Base-by-base conservation (phyloP, 2,329 filamentous ascomycete species). In the Botrytis medusae region DNA sequence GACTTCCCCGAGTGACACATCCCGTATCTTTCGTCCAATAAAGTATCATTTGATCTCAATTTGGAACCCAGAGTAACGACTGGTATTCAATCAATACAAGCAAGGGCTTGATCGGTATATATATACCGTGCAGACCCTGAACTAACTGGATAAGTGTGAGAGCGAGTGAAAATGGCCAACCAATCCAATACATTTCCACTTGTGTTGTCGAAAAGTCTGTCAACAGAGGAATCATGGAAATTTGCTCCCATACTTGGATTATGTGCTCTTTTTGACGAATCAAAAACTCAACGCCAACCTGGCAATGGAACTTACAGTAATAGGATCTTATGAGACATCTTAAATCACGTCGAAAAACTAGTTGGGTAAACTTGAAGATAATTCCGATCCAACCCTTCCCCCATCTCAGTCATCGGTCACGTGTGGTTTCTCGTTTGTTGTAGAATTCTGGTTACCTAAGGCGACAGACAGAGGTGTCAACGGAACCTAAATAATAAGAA, bases 391-490 rank as follows among this genome's bases (percentile, higher is more conserved):
- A 57, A n/a, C n/a, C n/a, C n/a, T 29, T 40, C 37, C 46, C 37
- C 40, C 10, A 25, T 51, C 48, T 54, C 25, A 14, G 48, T 4
- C 25, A 54, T 54, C 12, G 48, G 32, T 46, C 57, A 70, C 68
- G 54, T 68, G 65, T 14, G 6, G 9, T 18, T 14, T 51, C 40
- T 60, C 42, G 57, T 62, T 37, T 32, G 54, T 64, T 63, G 32
- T 51, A 63, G 69, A 71, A 48, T 57, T 67, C 32, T 72, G 59
- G 69, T 72, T 72, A 72, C 69, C 69, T 72, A 64, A 72, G 69
- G 69, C 60, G 69, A 72, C 60, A 65, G 69, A 51, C 14, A 29
- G 51, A 57, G 42, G 37, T 65, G 42, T 62, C 57, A 64, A 71
- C 22, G n/a, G 48, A 51, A 65, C 29, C 59, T 44, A 72, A 68